Evolutionary conservation across 768 basidiomycete species (phyloP), one percentile per base, ranked within the genome.

Genomic region (Hericium erinaceus): DNA sequence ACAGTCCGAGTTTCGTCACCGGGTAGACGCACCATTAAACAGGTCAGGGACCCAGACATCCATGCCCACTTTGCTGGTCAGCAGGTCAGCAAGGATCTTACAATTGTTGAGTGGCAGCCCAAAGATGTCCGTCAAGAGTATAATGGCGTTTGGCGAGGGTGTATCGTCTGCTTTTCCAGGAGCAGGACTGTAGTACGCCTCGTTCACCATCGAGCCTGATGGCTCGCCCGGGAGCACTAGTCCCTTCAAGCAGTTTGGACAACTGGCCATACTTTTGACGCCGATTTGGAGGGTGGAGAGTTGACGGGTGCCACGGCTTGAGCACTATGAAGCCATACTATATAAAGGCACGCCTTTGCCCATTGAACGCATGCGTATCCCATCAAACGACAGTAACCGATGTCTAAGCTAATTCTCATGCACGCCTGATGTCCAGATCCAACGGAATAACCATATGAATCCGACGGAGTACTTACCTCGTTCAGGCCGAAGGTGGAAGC

Each of bases 21-120:
- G 15, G 33, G 51, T 16, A 55, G 39, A 64, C 70, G 49, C 55
- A 79, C 83, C 84, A 59, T 72, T 65, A 61, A 84, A 85, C 51
- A 81, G 66, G 68, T 86, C 82, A 9, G 83, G 84, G 16, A 82
- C 73, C 78, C 80, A 85, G 16, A 84, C 82, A 61, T 85, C 84
- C 60, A 82, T 80, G 16, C 72, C 68, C 28, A 84, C 63, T 16
- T 68, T 62, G 57, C 75, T 68, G 8, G 82, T 74, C 22, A 83
- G 64, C 26, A 72, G 69, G 66, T 85, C 83, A 1, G 83, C 82
- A 5, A 84, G 70, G 57, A 87, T 73, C 62, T 80, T 82, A 60
- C 69, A 73, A 61, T 84, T 84, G 39, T 73, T 61, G 15, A 84
- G 64, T 4, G 73, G 70, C 5, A 84, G 68, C 0, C 82, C 83